Evolutionary conservation across 2,329 filamentous ascomycete species (phyloP), one percentile per base, ranked within the genome.

Genomic region (Metarhizium humberi): DNA sequence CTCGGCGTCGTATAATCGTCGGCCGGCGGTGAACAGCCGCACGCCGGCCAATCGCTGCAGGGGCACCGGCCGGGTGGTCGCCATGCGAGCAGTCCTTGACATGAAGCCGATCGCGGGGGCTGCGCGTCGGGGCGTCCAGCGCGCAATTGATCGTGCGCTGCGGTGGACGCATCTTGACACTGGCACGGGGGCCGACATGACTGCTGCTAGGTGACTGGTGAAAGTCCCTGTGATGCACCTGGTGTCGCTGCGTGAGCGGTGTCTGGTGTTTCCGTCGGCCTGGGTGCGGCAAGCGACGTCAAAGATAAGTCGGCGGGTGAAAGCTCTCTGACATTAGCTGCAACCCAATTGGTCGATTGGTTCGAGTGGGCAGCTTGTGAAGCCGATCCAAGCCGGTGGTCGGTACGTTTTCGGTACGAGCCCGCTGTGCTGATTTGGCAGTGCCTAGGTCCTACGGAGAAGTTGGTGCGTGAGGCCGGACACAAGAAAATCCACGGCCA

Each of bases 101-200:
- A 61, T 59, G 13, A 62, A 61, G 32, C 50, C n/a, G 29, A 51
- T 40, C 47, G 59, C 56, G 48, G 62, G 59, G 56, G 66, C 56
- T 51, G 59, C 58, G 20, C 62, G 62, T 43, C 61, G 56, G 50
- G 64, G 62, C 43, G 62, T 65, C 60, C 62, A 65, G 56, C 60
- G 65, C 46, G 63, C 63, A 56, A 71, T 58, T 38, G 63, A 64
- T 56, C 69, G 67, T 48, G 67, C 67, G 62, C 67, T 66, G 63
- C 67, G 71, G 62, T 69, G 71, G 52, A 73, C 65, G 63, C 68
- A 73, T 60, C 71, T 67, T 56, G 70, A 67, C 55, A 74, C 64
- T 18, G 72, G 71, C 58, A 68, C 63, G 47, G 67, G 62, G 55
- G 70, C 66, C 55, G 69, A 66, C 70, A 73, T 73, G 59, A 51